A percentile compares a stretch with the other conserved stretches of the same genome.
phyloP scores from a whole-genome alignment of 1,284 basidiomycete genomes.

The Ceratobasidium sp. region DNA sequence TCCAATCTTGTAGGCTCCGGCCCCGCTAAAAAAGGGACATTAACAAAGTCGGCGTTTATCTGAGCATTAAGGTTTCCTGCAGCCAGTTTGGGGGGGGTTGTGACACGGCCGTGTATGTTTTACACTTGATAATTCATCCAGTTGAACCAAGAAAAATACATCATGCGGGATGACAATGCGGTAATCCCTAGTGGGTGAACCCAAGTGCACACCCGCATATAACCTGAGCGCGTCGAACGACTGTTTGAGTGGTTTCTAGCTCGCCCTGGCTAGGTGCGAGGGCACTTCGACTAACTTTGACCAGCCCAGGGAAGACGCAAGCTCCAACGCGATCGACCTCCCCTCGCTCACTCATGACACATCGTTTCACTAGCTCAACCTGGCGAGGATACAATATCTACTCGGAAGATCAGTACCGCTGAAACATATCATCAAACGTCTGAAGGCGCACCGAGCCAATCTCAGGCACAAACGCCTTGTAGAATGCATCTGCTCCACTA shows the following conservation, averaged over 20 bases:
- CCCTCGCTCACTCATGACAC: conserved; percentile 71
- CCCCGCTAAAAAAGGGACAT: no score
- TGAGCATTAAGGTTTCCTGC: no score
- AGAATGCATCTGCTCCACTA: conserved; percentile 67
- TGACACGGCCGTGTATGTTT: no score
- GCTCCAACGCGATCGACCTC: conserved; percentile 75
- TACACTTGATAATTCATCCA: no score
- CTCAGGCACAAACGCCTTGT: conserved; percentile 81
- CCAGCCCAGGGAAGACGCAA: conserved; percentile 81
- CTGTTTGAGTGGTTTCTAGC: conserved; percentile 65
- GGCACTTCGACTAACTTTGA: conserved; percentile 68
- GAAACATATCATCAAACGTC: conserved; percentile 32
- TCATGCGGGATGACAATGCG: no score
- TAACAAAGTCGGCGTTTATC: no score
- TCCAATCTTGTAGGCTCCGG: no score
- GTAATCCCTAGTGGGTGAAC: background rate
- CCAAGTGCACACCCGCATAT: conserved; percentile 77
- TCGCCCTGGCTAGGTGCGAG: conserved; percentile 48
- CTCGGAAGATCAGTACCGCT: background rate
- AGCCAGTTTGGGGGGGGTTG: no score
- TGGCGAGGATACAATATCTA: conserved; percentile 62
- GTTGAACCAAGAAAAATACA: background rate
- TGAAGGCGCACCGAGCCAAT: conserved; percentile 59
- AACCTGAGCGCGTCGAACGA: conserved; percentile 80
- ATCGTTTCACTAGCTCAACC: conserved; percentile 79